These are phyloP conservation scores for Suillus subaureus DNA, from an alignment of 768 basidiomycete species.

Conservation along the genomic window DNA sequence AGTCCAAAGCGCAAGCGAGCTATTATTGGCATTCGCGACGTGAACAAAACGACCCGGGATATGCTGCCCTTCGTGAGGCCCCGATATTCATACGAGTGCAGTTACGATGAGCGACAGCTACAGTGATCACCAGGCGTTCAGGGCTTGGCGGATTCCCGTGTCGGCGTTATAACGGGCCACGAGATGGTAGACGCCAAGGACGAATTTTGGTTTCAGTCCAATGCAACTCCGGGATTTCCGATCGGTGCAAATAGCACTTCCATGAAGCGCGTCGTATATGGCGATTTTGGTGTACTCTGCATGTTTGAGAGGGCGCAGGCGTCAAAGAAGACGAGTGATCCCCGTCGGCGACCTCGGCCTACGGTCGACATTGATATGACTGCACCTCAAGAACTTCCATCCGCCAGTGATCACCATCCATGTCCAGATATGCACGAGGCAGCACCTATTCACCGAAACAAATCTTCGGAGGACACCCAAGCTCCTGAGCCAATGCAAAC, in stretches of 20 bases:
- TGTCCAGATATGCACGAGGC: not conserved
- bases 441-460: not conserved
- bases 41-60: not conserved
- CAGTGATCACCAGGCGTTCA: not conserved
- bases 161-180: not conserved
- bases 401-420: not conserved
- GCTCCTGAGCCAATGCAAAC: not conserved
- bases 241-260: not conserved
- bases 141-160: not conserved
- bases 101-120: not conserved
- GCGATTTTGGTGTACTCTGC: no score
- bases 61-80: slow-evolving; percentile 1
- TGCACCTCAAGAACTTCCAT: not conserved
- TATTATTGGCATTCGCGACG: not conserved
- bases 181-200: not conserved
- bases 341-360: not conserved
- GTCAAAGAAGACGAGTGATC: not conserved
- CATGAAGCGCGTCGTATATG: not conserved
- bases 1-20: slow-evolving; percentile 5
- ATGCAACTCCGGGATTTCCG: not conserved
- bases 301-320: not conserved
- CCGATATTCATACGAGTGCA: not conserved
- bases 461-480: not conserved
- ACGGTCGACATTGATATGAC: not conserved
- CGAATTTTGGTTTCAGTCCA: not conserved